Evolutionary conservation across 139 green algal genomes (phyloP).

Genomic region (Coelastrella sp.): DNA sequence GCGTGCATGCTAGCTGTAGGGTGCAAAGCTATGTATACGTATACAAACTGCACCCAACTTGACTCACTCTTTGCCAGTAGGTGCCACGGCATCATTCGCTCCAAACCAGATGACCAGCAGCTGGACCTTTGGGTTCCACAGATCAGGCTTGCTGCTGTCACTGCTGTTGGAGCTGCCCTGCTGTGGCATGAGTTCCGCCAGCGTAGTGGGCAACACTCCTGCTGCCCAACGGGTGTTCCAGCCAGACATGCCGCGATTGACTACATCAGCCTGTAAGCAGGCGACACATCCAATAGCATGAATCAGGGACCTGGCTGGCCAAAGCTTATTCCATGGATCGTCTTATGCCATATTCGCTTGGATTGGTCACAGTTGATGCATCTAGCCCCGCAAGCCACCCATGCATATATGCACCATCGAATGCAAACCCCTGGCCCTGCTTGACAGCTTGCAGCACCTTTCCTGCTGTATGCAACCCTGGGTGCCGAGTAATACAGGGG

Average conservation of each 20-base stretch:
- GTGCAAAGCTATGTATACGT: no score
- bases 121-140: conserved; percentile 7
- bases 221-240: conserved; percentile 92
- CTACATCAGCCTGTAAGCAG: conserved; percentile 70
- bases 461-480: no score
- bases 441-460: no score
- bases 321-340: neutral
- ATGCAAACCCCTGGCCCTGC: no score
- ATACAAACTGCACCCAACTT: no score
- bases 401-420: no score
- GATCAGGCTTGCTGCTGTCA: neutral
- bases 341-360: neutral
- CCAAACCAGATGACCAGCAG: conserved; percentile 91
- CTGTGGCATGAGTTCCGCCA: conserved; percentile 1
- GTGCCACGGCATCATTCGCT: conserved; percentile 91
- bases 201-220: conserved; percentile 53
- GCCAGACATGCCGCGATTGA: conserved; percentile 85
- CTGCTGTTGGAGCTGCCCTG: neutral
- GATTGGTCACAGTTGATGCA: no score
- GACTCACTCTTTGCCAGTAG: conserved; percentile 56
- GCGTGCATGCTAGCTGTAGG: no score
- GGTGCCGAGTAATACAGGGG: neutral
- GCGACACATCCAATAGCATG: neutral
- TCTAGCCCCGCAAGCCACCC: no score
- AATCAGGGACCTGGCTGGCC: neutral